These are phyloP conservation scores for Protomyces inouyei DNA, from an alignment of 1,139 yeast species.

Conservation along the genomic window DNA sequence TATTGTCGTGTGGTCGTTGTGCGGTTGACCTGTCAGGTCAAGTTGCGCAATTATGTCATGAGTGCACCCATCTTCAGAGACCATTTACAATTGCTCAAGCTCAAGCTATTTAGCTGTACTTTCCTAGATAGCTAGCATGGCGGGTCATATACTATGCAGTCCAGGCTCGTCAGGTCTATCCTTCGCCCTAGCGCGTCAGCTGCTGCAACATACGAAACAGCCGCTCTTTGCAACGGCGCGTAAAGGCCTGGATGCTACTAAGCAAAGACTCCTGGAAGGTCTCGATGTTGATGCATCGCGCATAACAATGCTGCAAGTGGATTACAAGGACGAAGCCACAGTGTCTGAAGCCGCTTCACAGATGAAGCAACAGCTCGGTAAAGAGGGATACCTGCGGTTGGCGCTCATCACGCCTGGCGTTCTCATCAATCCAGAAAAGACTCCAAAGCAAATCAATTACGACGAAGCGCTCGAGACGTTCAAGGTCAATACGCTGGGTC, in stretches of 20 bases:
- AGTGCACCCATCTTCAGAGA: neutral
- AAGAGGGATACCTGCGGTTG: slow-evolving; percentile 10
- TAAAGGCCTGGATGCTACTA: slow-evolving; percentile 1
- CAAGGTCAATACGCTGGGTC: slow-evolving; percentile 24
- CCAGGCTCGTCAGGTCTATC: slow-evolving; percentile 25
- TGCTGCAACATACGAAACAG: slow-evolving; percentile 3
- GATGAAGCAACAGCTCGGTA: slow-evolving; percentile 1
- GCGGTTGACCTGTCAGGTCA: neutral
- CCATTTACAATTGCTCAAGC: neutral
- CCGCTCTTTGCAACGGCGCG: slow-evolving; percentile 25
- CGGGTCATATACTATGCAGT: slow-evolving; percentile 3
- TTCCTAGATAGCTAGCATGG: neutral
- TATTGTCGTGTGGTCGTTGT: neutral
- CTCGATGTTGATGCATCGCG: slow-evolving; percentile 1
- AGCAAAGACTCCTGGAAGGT: slow-evolving; percentile 14
- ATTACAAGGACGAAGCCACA: slow-evolving; percentile 6
- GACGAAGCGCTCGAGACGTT: slow-evolving; percentile 17
- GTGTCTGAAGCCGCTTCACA: neutral
- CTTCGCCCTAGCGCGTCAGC: slow-evolving; percentile 12
- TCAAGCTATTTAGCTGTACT: neutral
- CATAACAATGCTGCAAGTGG: slow-evolving; percentile 14
- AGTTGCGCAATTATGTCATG: neutral
- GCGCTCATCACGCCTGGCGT: slow-evolving; percentile 18
- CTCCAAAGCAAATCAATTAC: slow-evolving; percentile 18
- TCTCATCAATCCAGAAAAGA: slow-evolving; percentile 16